phyloP scores from a whole-genome alignment of 148 eudicot genomes.

The Spergularia bocconei region DNA sequence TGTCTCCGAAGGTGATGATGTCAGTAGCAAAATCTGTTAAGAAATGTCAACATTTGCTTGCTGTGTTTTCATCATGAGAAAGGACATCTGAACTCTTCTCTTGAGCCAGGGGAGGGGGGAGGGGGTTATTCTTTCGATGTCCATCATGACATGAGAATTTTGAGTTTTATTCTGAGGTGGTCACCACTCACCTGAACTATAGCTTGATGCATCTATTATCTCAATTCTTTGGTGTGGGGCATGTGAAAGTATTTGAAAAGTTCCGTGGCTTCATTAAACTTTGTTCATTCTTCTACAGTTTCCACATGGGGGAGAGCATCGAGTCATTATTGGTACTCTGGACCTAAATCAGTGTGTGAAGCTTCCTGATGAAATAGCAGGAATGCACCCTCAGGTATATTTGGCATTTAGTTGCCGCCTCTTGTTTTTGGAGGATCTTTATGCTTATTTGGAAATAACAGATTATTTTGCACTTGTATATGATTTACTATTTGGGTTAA shows the following conservation, averaged over 20 bases:
- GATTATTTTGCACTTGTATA: too few species aligned
- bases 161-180: too few species aligned
- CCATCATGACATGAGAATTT: too few species aligned
- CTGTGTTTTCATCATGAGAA: not conserved
- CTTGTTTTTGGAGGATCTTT: too few species aligned
- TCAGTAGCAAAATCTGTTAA: not conserved
- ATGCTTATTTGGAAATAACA: too few species aligned
- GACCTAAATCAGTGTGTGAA: constrained; percentile 80
- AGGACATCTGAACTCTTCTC: not conserved
- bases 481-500: too few species aligned
- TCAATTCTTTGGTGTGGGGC: not conserved
- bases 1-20: not conserved
- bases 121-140: not conserved
- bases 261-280: not conserved
- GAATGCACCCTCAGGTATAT: constrained; percentile 77
- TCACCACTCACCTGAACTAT: too few species aligned
- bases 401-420: not conserved
- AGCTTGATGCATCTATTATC: not conserved
- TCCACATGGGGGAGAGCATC: constrained; percentile 51
- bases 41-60: not conserved
- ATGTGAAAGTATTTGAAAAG: not conserved
- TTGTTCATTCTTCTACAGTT: constrained; percentile 41
- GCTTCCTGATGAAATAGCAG: constrained; percentile 85
- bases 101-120: not conserved
- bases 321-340: constrained; percentile 76